Evolutionary conservation across 2,329 filamentous ascomycete genomes (phyloP).

Genomic region (Balansia obtecta): DNA sequence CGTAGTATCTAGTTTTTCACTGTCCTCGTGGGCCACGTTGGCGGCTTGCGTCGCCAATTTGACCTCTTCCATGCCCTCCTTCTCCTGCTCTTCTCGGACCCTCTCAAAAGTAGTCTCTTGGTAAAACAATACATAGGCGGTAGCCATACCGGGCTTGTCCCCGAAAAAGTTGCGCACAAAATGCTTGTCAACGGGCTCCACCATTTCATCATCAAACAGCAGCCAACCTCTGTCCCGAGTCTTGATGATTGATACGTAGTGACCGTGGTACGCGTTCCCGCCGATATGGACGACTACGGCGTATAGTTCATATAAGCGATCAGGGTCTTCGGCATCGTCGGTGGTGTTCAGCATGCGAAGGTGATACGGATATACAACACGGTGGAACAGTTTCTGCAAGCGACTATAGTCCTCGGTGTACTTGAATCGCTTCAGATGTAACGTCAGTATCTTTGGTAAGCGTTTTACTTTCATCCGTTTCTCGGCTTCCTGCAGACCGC

Average conservation of each 20-base stretch:
- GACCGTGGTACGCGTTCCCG: constrained; percentile 90
- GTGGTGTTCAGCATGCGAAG: constrained; percentile 95
- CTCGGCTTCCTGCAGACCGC: constrained; percentile 91
- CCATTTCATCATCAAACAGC: constrained; percentile 95
- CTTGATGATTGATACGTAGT: constrained; percentile 97
- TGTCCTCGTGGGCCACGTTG: constrained; percentile 38
- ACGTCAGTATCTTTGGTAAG: constrained; percentile 76
- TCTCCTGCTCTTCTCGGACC: constrained; percentile 66
- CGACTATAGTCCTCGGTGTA: constrained; percentile 93
- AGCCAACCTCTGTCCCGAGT: constrained; percentile 93
- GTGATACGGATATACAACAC: constrained; percentile 94
- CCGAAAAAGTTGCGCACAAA: constrained; percentile 97
- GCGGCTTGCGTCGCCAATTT: constrained; percentile 43
- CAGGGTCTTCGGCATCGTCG: constrained; percentile 85
- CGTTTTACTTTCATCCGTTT: constrained; percentile 99
- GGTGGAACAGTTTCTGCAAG: constrained; percentile 90
- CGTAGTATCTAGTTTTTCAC: constrained; percentile 29
- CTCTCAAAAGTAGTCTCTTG: constrained; percentile 72
- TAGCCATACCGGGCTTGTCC: constrained; percentile 79
- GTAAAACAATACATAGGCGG: constrained; percentile 95
- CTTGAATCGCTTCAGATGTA: constrained; percentile 96
- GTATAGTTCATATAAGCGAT: constrained; percentile 90
- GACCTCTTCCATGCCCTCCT: constrained; percentile 56
- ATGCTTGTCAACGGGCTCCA: constrained; percentile 92
- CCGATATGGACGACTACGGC: constrained; percentile 96